A percentile compares a stretch with the other conserved stretches of the same genome.
Conservation (phyloP, 163 green algal genomes). For the Dunaliella salina region DNA sequence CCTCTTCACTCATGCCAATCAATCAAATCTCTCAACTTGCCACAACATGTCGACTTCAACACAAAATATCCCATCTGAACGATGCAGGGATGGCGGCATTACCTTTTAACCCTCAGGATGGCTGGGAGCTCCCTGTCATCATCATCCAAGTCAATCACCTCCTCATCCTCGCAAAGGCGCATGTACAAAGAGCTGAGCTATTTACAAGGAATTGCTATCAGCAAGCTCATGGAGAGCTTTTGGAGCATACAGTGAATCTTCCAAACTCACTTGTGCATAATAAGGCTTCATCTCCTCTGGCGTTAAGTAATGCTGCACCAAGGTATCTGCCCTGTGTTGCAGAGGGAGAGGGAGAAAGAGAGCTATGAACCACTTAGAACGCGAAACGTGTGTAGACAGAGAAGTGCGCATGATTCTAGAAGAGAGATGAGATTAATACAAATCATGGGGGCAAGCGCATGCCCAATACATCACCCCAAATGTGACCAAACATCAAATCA, state of each 20-base stretch:
- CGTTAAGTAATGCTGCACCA: slow-evolving; percentile 61
- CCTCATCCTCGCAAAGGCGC: too few relatives aligned
- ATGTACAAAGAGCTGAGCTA: too few relatives aligned
- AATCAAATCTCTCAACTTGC: too few relatives aligned
- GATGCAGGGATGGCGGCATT: too few relatives aligned
- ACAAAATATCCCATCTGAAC: too few relatives aligned
- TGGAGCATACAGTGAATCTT: not conserved
- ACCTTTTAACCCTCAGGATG: too few relatives aligned
- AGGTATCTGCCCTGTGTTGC: slow-evolving; percentile 27
- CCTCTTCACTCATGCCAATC: too few relatives aligned
- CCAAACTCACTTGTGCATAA: slow-evolving; percentile 21
- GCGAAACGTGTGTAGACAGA: not conserved
- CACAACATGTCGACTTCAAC: too few relatives aligned
- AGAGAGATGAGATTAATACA: not conserved
- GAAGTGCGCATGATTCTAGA: not conserved
- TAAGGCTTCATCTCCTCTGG: slow-evolving; percentile 41
- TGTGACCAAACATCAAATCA: not conserved
- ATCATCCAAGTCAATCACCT: too few relatives aligned
- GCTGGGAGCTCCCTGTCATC: too few relatives aligned
- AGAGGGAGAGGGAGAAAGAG: not conserved
- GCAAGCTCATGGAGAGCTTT: not conserved
- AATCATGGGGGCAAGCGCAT: not conserved
- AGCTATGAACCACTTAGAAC: too few relatives aligned
- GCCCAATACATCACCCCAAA: not conserved
- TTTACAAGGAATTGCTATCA: not conserved